phyloP scores from a whole-genome alignment of 495 filamentous ascomycete species.

The Pseudoneurospora amorphoporcata region DNA sequence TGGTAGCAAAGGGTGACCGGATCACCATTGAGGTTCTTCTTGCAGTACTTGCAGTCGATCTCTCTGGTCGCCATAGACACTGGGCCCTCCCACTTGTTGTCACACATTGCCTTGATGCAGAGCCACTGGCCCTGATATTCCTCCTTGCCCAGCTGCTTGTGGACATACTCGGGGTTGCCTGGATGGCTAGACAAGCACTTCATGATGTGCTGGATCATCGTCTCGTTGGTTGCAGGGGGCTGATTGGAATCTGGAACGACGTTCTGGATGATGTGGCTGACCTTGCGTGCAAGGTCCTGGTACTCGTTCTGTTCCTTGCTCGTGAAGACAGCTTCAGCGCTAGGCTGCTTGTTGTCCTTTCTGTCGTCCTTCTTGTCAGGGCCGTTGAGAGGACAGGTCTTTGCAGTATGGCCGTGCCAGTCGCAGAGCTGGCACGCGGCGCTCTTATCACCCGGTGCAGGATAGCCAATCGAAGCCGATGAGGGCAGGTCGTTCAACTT shows the following conservation, averaged over 20 bases:
- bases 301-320: slow-evolving; percentile 4
- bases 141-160: not conserved
- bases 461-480: not conserved
- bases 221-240: slow-evolving; percentile 2
- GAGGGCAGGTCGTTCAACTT: not conserved
- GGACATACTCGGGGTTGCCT: not conserved
- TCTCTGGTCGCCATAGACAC: not conserved
- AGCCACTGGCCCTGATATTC: slow-evolving; percentile 1
- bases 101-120: slow-evolving; percentile 5
- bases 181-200: not conserved
- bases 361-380: not conserved
- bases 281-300: slow-evolving; percentile 1
- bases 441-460: not conserved
- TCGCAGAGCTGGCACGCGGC: not conserved
- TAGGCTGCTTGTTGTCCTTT: not conserved
- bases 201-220: slow-evolving; percentile 6
- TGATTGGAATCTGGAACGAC: slow-evolving; percentile 3
- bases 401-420: not conserved
- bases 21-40: not conserved
- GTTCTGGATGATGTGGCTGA: not conserved
- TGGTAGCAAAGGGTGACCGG: slow-evolving; percentile 4
- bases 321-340: not conserved
- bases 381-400: not conserved
- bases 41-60: slow-evolving; percentile 1
- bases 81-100: not conserved